These are phyloP conservation scores for Phytophthora fragariae DNA, from an alignment of 352 stramenopile genomes.

Conservation along the genomic window DNA sequence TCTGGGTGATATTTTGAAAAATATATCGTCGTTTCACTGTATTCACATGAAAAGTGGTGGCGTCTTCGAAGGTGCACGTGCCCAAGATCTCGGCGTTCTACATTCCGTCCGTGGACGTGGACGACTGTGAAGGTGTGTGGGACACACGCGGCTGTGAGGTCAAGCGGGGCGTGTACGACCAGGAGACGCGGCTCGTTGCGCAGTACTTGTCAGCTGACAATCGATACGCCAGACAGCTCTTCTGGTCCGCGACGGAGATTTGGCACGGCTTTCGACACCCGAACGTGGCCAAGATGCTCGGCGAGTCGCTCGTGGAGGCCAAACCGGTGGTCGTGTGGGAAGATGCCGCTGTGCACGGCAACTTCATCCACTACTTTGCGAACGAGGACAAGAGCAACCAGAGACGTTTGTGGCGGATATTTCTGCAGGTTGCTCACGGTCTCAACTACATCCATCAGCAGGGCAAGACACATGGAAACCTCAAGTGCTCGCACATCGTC, in stretches of 20 bases:
- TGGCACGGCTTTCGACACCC: slow-evolving; percentile 36
- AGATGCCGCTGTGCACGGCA: slow-evolving; percentile 17
- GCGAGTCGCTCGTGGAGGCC: slow-evolving; percentile 15
- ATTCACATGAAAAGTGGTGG: slow-evolving; percentile 17
- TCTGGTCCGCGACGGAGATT: slow-evolving; percentile 25
- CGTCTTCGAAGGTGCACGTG: slow-evolving; percentile 24
- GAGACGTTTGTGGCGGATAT: slow-evolving; percentile 31
- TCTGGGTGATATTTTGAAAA: too few relatives aligned
- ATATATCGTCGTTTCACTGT: too few relatives aligned
- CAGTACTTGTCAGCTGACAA: slow-evolving; percentile 29
- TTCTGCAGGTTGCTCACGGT: slow-evolving; percentile 29
- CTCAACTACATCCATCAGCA: slow-evolving; percentile 31
- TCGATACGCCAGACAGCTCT: slow-evolving; percentile 19
- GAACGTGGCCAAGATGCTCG: slow-evolving; percentile 30
- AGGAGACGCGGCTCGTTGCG: slow-evolving; percentile 21
- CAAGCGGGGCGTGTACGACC: slow-evolving; percentile 25
- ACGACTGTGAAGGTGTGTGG: slow-evolving; percentile 1
- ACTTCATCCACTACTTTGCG: slow-evolving; percentile 34
- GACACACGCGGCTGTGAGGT: slow-evolving; percentile 15
- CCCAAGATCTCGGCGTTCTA: slow-evolving; percentile 38
- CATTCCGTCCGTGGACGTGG: slow-evolving; percentile 36
- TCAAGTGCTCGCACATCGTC: slow-evolving; percentile 38
- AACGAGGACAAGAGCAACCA: slow-evolving; percentile 9
- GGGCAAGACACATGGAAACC: slow-evolving; percentile 20
- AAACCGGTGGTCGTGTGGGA: slow-evolving; percentile 33